Evolutionary conservation across 129 eudicot genomes (phyloP).

Genomic region (Daucus carota): DNA sequence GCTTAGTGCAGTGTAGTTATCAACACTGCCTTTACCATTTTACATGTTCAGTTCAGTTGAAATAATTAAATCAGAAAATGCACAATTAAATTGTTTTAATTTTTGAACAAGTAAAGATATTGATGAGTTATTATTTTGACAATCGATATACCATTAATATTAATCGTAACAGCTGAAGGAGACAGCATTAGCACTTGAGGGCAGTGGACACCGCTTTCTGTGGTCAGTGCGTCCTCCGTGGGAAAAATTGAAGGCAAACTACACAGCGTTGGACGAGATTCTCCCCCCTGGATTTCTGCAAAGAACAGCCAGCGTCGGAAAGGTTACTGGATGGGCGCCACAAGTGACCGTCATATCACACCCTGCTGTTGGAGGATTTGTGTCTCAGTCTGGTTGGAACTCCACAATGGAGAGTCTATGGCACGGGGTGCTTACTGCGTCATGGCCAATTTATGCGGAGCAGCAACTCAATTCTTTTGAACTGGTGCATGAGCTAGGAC

Average conservation of each 20-base stretch:
- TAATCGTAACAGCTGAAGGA: neutral
- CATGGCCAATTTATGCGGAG: conserved; percentile 28
- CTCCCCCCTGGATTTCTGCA: conserved; percentile 18
- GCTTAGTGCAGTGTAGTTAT: no score
- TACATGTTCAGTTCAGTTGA: no score
- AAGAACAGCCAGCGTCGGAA: conserved; percentile 11
- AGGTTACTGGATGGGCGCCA: conserved; percentile 11
- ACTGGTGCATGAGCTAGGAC: conserved; percentile 19
- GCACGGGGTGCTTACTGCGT: conserved; percentile 20
- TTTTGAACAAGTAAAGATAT: neutral
- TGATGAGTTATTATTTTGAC: neutral
- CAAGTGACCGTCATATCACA: conserved; percentile 14
- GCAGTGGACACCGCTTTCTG: conserved; percentile 16
- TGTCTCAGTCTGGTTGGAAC: conserved; percentile 28
- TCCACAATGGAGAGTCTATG: conserved; percentile 21
- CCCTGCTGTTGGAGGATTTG: conserved; percentile 21
- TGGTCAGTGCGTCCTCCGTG: conserved; percentile 18
- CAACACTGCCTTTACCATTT: no score
- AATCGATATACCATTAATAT: no score
- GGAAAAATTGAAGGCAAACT: neutral
- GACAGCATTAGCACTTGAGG: conserved; percentile 18
- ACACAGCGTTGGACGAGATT: conserved; percentile 3
- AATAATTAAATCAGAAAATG: no score
- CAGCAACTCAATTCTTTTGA: conserved; percentile 22
- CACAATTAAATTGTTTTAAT: no score